These are phyloP conservation scores for Aspergillus pseudoglaucus DNA, from an alignment of 2,329 filamentous ascomycete genomes.

Conservation along the genomic window DNA sequence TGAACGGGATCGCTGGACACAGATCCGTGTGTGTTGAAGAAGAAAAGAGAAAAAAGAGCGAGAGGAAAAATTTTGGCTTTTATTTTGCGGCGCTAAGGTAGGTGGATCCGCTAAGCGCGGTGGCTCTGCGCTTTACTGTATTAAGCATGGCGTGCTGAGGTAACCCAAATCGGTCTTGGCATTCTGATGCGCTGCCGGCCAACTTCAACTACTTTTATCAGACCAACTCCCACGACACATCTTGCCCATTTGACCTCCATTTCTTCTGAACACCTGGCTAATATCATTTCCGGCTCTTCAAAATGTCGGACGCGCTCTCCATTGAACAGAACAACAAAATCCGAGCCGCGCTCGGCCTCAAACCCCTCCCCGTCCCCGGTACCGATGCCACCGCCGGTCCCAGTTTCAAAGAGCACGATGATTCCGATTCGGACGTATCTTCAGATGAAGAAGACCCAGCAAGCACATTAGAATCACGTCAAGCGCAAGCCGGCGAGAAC, in stretches of 20 bases:
- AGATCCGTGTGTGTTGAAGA: conserved; percentile 58
- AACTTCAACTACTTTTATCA: background rate
- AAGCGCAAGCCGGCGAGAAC: conserved; percentile 39
- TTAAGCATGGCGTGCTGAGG: conserved; percentile 11
- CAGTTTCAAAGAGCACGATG: conserved; percentile 50
- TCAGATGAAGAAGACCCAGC: conserved; percentile 54
- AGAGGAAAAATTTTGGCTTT: conserved; percentile 27
- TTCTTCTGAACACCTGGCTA: background rate
- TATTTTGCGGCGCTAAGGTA: conserved; percentile 23
- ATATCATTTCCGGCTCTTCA: conserved; percentile 11
- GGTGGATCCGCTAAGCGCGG: conserved; percentile 11
- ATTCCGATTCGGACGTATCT: conserved; percentile 25
- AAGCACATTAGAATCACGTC: conserved; percentile 71
- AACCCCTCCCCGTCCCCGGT: conserved; percentile 79
- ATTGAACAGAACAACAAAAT: conserved; percentile 94
- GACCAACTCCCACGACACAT: background rate
- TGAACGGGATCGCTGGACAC: conserved; percentile 74
- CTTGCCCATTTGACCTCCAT: background rate
- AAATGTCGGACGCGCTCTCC: conserved; percentile 54
- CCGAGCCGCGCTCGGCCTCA: conserved; percentile 80
- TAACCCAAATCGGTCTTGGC: conserved; percentile 6
- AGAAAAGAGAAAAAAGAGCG: conserved; percentile 35
- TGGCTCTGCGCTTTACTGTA: conserved; percentile 15
- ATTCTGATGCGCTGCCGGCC: background rate
- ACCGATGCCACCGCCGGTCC: conserved; percentile 43